Evolutionary conservation across 192 early-diverging fungal species (phyloP).

Genomic region (Rhizophagus prolifer): DNA sequence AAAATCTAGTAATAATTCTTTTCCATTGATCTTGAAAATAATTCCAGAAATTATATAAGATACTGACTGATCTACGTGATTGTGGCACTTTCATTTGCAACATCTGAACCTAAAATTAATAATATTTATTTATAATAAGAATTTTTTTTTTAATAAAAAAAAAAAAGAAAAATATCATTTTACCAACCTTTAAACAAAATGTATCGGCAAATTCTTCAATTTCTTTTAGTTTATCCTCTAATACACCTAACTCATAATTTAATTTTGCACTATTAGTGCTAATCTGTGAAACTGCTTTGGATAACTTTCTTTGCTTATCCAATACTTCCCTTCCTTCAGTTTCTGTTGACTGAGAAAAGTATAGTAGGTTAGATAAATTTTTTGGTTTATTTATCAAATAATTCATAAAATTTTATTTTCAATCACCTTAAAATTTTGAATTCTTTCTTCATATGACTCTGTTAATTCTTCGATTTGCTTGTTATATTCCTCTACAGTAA

Average conservation of each 20-base stretch:
- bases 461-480: constrained; percentile 7
- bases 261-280: constrained; percentile 41
- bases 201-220: constrained; percentile 42
- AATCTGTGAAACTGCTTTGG: constrained; percentile 30
- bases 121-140: constrained; percentile 8
- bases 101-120: constrained; percentile 26
- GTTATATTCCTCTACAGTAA: constrained; percentile 18
- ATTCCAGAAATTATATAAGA: constrained; percentile 40
- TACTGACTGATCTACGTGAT: constrained; percentile 36
- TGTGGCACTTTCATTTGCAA: constrained; percentile 44
- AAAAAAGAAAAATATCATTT: neutral
- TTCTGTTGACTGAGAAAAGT: constrained; percentile 18
- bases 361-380: neutral
- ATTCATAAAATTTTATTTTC: neutral
- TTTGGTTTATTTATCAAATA: neutral
- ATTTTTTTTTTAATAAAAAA: neutral
- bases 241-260: constrained; percentile 40
- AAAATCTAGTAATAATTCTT: constrained; percentile 10
- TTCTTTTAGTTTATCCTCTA: constrained; percentile 47
- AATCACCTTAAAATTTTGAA: constrained; percentile 25
- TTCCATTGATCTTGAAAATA: constrained; percentile 46
- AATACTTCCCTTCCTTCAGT: constrained; percentile 16
- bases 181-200: constrained; percentile 42
- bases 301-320: constrained; percentile 31
- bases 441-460: constrained; percentile 15